Evolutionary conservation across 192 early-diverging fungal species (phyloP), one percentile per base, ranked within the genome.

Genomic region (Podila epicladia): DNA sequence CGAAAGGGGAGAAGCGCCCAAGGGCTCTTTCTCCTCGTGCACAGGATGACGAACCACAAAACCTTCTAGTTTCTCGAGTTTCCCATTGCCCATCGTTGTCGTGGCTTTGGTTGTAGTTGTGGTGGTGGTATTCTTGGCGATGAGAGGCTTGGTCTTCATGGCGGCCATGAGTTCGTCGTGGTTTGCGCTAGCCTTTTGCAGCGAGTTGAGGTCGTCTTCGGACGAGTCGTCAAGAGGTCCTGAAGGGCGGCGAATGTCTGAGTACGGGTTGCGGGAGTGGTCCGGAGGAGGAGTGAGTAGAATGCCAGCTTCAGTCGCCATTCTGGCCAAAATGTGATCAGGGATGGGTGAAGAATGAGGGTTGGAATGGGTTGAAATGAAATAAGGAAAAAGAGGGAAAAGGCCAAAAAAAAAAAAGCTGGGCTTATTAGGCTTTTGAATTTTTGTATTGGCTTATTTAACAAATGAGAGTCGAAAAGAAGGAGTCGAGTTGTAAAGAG

Each of bases 221-320:
- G 57, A 45, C 26, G 64, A 72, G 37, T 72, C 76, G n/a, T 68
- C 59, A 24, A 76, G n/a, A 2, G 64, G 63, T 59, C 45, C 59
- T n/a, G 72, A 20, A 7, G 67, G 61, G 29, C 61, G 69, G 5
- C 51, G 60, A 19, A 45, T 15, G 41, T 45, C 53, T 55, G 53
- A 55, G 17, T 24, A 55, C n/a, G 53, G 8, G 58, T 19, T 71
- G 68, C 38, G 60, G 17, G 32, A 19, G 49, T 49, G 41, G 26
- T 70, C 74, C 32, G 74, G 67, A 35, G 75, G 75, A 13, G 70
- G 70, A 29, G 69, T 67, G 29, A 79, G 64, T 15, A 58, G 70
- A 19, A 53, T 28, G 20, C 35, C 41, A 28, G 61, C n/a, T n/a
- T 79, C 64, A 33, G 31, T 55, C 22, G 20, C 53, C 53, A 55